These are phyloP conservation scores for Quercus ilex DNA, from an alignment of 306 rosid genomes.

Conservation along the genomic window DNA sequence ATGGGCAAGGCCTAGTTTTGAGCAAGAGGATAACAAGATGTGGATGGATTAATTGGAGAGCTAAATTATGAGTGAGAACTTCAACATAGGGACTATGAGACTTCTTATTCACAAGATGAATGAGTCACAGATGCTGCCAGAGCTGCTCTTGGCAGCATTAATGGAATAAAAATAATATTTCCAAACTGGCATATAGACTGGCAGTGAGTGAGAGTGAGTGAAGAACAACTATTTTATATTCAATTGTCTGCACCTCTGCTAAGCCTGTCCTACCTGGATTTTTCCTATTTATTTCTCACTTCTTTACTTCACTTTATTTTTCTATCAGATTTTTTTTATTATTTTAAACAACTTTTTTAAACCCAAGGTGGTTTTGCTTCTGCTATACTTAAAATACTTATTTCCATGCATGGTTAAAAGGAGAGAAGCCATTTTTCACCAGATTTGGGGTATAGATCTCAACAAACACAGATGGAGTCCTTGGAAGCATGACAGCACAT, in stretches of 20 bases:
- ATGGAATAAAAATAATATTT: constrained; percentile 24
- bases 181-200: constrained; percentile 62
- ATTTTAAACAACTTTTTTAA: constrained; percentile 26
- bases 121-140: constrained; percentile 58
- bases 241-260: constrained; percentile 27
- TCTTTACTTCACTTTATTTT: constrained; percentile 19
- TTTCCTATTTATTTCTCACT: not conserved
- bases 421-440: constrained; percentile 36
- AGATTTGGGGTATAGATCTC: constrained; percentile 51
- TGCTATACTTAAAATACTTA: constrained; percentile 31
- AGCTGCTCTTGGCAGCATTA: constrained; percentile 53
- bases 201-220: constrained; percentile 62
- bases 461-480: constrained; percentile 17
- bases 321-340: constrained; percentile 12
- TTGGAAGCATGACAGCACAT: constrained; percentile 42
- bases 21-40: constrained; percentile 17
- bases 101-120: constrained; percentile 49
- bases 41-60: constrained; percentile 16
- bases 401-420: constrained; percentile 42
- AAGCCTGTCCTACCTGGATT: constrained; percentile 40
- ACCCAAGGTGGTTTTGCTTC: constrained; percentile 54
- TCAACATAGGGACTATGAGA: constrained; percentile 27
- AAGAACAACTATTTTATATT: constrained; percentile 48
- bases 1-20: constrained; percentile 2
- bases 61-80: constrained; percentile 26